Base-by-base conservation (phyloP, 2,329 filamentous ascomycete species). In the Xylariaceae sp. region DNA sequence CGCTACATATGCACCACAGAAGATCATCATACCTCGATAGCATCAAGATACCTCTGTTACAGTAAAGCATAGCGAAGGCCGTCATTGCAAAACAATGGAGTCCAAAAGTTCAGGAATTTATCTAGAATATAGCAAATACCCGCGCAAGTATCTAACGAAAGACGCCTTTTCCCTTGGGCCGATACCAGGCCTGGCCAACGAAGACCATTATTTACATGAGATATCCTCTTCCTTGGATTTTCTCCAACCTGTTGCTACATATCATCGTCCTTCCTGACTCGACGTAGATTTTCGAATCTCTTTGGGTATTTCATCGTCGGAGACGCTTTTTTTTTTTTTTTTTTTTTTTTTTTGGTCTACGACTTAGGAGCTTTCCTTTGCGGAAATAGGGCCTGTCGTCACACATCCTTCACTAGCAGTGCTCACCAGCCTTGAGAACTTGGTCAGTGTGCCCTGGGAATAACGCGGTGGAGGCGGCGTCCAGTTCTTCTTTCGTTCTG, bases 371-470 rank as follows among this genome's bases (percentile, higher is more conserved):
- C 30, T 22, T 35, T 38, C 19, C 4, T 33, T 18, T n/a, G n/a
- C 11, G 19, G 24, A 22, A 28, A 19, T 16, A 28, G 49, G 38
- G 2, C 45, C 47, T 6, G 55, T 62, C 16, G 78, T 81, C 26
- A 81, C 71, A 52, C 78, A 81, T 11, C 78, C 78, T n/a, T 67
- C 64, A 59, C 76, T 79, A 7, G 78, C 78, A 48, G 81, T 67
- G 53, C 69, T 79, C 36, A 81, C 78, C 39, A 81, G 63, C 28
- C 61, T 47, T 4, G 83, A 82, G 56, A 88, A 88, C 66, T 88
- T 88, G 49, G 75, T 79, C 51, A 88, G 65, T 4, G 83, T 87
- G 37, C 84, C 84, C 54, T 78, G 74, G 54, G 69, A 69, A 42
- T 77, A 79, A 48, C 72, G 75, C 43, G 75, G 66, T 46, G 73